Conservation (phyloP, 768 basidiomycete species). For the Mycena alexandri region DNA sequence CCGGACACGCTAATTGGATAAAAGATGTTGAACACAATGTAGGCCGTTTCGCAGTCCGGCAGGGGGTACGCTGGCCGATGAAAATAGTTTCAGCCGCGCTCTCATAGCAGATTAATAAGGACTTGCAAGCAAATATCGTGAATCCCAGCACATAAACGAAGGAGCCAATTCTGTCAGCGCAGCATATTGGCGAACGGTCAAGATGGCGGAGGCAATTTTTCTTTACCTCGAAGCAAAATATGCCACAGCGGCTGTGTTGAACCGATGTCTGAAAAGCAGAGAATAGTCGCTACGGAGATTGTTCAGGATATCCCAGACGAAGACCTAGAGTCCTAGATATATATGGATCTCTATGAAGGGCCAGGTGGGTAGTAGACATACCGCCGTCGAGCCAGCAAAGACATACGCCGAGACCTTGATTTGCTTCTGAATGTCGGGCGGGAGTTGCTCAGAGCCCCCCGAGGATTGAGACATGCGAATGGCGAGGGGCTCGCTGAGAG, state of each 20-base stretch:
- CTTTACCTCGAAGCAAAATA: conserved; percentile 38
- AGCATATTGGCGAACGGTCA: neutral
- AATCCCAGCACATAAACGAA: conserved; percentile 29
- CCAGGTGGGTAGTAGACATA: neutral
- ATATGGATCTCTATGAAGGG: neutral
- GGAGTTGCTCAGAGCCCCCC: too few species aligned
- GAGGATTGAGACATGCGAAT: neutral
- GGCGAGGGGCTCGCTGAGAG: neutral
- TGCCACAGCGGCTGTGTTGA: conserved; percentile 36
- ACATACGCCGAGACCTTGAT: conserved; percentile 17
- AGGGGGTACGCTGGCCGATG: conserved; percentile 8
- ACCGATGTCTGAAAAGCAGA: conserved; percentile 38
- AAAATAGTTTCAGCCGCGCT: neutral
- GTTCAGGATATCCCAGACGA: conserved; percentile 48
- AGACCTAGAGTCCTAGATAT: conserved; percentile 38
- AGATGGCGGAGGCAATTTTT: neutral
- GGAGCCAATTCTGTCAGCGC: conserved; percentile 29
- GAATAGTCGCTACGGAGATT: conserved; percentile 42
- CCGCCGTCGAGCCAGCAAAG: conserved; percentile 12
- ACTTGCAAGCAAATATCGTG: conserved; percentile 40
- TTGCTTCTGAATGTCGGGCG: neutral
- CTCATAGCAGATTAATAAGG: neutral
- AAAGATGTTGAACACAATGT: conserved; percentile 29
- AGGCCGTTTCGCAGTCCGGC: neutral
- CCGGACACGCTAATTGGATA: conserved; percentile 39